These are phyloP conservation scores for Eucalyptus coolabah DNA, from an alignment of 345 rosid genomes.

Conservation along the genomic window DNA sequence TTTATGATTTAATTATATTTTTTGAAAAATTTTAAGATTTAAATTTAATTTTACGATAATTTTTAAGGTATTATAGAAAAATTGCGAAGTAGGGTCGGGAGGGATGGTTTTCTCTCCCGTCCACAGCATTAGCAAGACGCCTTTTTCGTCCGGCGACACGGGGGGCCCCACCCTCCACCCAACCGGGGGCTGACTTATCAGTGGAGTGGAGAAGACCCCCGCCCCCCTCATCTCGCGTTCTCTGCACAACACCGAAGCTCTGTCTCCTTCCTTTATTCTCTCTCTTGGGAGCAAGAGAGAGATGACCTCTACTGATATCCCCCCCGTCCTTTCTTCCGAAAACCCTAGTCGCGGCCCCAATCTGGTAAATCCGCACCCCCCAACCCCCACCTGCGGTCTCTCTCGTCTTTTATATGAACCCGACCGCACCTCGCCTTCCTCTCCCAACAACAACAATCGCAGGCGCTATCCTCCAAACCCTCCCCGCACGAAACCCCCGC, in stretches of 20 bases:
- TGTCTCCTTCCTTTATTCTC: not conserved
- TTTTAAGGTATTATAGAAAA: too few species aligned
- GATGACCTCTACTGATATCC: not conserved
- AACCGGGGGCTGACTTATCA: not conserved
- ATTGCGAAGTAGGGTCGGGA: not conserved
- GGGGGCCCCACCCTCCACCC: not conserved
- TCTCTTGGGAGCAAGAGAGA: not conserved
- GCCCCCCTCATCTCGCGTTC: not conserved
- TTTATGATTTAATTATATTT: fast-evolving
- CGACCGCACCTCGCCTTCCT: not conserved
- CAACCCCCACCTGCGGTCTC: not conserved
- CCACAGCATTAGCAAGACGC: not conserved
- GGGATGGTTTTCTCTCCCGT: not conserved
- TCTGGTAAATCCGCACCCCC: not conserved
- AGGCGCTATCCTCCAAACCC: not conserved
- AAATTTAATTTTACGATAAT: too few species aligned
- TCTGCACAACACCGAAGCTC: not conserved
- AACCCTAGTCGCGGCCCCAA: not conserved
- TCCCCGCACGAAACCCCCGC: not conserved
- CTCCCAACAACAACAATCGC: not conserved
- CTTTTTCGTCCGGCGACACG: not conserved
- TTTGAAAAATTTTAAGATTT: too few species aligned
- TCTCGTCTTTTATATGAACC: not conserved
- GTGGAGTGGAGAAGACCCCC: not conserved
- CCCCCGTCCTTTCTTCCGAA: not conserved